Percentiles rank a stretch among this genome's conserved stretches.
phyloP scores from a whole-genome alignment of 257 asterid species.

The Jaltomata sinuosa region DNA sequence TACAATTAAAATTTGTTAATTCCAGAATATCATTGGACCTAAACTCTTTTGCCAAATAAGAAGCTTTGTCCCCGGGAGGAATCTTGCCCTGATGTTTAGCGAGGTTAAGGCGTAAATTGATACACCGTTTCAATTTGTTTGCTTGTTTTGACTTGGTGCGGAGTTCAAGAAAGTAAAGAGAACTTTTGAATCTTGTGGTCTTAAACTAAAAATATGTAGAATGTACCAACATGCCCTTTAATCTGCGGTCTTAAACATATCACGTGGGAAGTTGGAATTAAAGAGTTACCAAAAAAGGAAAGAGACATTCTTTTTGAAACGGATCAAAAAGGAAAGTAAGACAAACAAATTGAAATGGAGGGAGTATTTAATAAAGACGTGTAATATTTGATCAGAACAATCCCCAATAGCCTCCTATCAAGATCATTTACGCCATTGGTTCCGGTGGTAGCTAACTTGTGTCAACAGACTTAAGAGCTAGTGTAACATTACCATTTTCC shows the following conservation, averaged over 20 bases:
- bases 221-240: no score
- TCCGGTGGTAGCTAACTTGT: background rate
- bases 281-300: no score
- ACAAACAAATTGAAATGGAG: no score
- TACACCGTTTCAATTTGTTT: background rate
- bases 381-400: background rate
- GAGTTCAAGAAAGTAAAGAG: no score
- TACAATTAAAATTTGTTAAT: background rate
- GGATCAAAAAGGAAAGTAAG: no score
- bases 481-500: no score
- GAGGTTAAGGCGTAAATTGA: background rate
- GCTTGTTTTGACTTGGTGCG: no score
- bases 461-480: background rate
- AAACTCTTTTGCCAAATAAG: background rate
- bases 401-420: background rate
- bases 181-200: no score
- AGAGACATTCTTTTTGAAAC: no score
- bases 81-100: background rate
- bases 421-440: background rate
- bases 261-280: no score
- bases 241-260: no score
- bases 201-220: no score
- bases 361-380: background rate
- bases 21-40: background rate
- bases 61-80: background rate